Evolutionary conservation across 148 eudicot genomes (phyloP).

Genomic region (Tetragonia tetragonoides): DNA sequence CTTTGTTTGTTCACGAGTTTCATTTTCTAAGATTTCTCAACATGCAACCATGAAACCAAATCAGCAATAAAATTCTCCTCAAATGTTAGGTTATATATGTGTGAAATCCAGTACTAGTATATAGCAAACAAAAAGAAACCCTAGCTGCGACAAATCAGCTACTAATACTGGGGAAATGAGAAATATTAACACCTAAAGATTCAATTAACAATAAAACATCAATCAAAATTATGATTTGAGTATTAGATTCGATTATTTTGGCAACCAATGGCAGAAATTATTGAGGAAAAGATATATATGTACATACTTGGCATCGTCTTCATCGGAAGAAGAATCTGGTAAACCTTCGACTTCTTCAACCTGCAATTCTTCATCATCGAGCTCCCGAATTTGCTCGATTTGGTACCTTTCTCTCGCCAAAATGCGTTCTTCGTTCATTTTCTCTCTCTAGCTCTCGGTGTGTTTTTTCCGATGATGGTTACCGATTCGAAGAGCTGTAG

Average conservation of each 20-base stretch:
- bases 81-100: neutral
- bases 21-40: neutral
- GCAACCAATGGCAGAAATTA: neutral
- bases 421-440: constrained; percentile 48
- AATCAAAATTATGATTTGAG: neutral
- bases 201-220: neutral
- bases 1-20: neutral
- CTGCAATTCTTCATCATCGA: constrained; percentile 75
- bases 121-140: neutral
- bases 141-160: neutral
- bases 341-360: constrained; percentile 78
- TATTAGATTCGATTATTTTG: neutral
- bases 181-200: neutral
- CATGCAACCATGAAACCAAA: neutral
- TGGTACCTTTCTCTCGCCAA: constrained; percentile 66
- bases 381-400: constrained; percentile 73
- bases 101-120: neutral
- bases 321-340: constrained; percentile 45
- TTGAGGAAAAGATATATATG: neutral
- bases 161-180: neutral
- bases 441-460: constrained; percentile 5
- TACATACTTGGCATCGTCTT: constrained; percentile 32
- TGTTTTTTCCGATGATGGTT: too few species aligned
- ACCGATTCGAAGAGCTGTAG: neutral
- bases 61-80: neutral